These are phyloP conservation scores for Mycena filopes DNA, from an alignment of 768 basidiomycete species.

Conservation along the genomic window DNA sequence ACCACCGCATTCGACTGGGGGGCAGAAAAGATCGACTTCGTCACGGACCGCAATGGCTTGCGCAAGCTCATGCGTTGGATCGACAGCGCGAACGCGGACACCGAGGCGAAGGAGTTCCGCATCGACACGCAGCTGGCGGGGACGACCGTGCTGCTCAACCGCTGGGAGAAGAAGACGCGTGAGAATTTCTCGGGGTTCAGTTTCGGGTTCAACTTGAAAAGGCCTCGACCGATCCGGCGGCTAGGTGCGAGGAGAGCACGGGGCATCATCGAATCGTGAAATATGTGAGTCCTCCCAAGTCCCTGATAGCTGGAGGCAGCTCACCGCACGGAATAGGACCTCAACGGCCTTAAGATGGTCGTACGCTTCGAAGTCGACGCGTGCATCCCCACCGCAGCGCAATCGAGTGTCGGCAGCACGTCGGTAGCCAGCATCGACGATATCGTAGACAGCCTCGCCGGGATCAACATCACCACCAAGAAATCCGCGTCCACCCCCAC, in stretches of 20 bases:
- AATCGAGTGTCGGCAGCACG: slow-evolving; percentile 23
- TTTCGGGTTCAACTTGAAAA: slow-evolving; percentile 72
- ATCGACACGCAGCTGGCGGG: slow-evolving; percentile 78
- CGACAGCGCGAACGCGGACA: slow-evolving; percentile 51
- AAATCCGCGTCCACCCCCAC: slow-evolving; percentile 28
- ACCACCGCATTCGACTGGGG: slow-evolving; percentile 48
- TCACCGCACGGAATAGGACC: slow-evolving; percentile 51
- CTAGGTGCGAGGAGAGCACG: slow-evolving; percentile 59
- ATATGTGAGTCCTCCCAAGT: slow-evolving; percentile 59
- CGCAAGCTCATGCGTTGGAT: slow-evolving; percentile 65
- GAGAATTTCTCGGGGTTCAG: slow-evolving; percentile 50
- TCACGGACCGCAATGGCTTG: slow-evolving; percentile 65
- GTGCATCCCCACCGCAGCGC: slow-evolving; percentile 43
- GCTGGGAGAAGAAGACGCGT: slow-evolving; percentile 60
- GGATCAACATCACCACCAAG: slow-evolving; percentile 40
- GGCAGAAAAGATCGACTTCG: slow-evolving; percentile 47
- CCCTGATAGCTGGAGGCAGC: too few species aligned
- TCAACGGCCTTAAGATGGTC: slow-evolving; percentile 66
- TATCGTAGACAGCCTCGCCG: slow-evolving; percentile 46
- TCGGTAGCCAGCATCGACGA: slow-evolving; percentile 45
- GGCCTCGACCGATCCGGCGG: slow-evolving; percentile 58
- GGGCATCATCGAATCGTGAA: slow-evolving; percentile 72
- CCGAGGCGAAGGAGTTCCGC: slow-evolving; percentile 64
- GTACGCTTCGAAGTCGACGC: slow-evolving; percentile 71
- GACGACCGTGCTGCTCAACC: slow-evolving; percentile 68